Evolutionary conservation across 2,329 filamentous ascomycete genomes (phyloP), one percentile per base, ranked within the genome.

Genomic region (Lasiodiplodia theobromae): DNA sequence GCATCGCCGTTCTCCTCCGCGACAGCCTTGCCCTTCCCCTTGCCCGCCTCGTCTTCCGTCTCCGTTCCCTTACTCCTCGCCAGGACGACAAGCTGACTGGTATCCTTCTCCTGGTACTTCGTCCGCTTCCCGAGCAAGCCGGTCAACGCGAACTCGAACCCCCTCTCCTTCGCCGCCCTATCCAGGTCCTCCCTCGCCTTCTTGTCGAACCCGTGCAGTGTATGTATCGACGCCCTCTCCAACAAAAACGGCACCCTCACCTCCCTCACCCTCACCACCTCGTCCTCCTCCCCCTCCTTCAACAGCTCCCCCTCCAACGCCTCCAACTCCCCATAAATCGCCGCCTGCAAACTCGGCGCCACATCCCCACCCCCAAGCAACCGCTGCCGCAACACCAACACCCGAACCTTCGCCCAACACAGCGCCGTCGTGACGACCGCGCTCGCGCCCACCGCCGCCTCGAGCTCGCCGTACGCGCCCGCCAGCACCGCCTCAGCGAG

Each of bases 61-160:
- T 64, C 67, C n/a, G 72, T 69, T 4, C 64, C 80, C 14, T 83
- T 84, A 76, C 94, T 97, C 77, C 89, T 93, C 0, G 96, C 96
- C 37, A 98, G 83, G 2, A 99, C 93, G 1, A 99, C 92, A 34
- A 99, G 85, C 78, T 99, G 96, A 74, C 93, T 97, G 70, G 89
- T 89, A 74, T 90, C 91, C 70, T 89, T 91, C 75, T 93, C 86
- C 78, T 96, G 93, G 68, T 89, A 96, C 72, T 87, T 91, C 1
- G 93, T 96, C 70, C 91, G 85, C 81, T 94, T 98, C 18, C 96
- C 96, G 72, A 99, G 80, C 25, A 92, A 88, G 47, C 96, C 96
- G 0, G 93, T 96, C 67, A 99, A 79, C 0, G 90, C 91, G 79
- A 96, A 98, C 21, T 88, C 85, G 69, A 99, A 92, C 0, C 88